These are phyloP conservation scores for Santalum album DNA, from an alignment of 164 flowering plant species.

Conservation along the genomic window DNA sequence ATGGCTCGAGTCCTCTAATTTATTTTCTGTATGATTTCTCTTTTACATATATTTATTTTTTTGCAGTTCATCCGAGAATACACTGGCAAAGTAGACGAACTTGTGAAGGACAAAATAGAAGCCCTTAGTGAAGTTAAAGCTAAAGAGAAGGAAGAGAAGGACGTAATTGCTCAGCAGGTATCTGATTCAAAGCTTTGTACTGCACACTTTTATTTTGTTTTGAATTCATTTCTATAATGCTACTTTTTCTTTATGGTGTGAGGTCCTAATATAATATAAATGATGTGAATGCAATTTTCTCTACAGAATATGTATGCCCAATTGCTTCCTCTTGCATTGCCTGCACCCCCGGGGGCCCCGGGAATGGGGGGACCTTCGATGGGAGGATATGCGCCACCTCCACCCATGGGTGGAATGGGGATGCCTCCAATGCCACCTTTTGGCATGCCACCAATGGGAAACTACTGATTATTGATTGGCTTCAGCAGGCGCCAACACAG, in stretches of 20 bases:
- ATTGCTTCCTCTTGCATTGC: conserved; percentile 93
- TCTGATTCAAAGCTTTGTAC: no score
- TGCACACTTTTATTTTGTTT: no score
- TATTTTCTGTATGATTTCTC: no score
- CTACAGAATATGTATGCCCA: conserved; percentile 99
- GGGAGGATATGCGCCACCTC: conserved; percentile 55
- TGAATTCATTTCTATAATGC: no score
- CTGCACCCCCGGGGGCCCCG: conserved; percentile 83
- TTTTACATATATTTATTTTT: not conserved
- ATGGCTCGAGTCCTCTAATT: no score
- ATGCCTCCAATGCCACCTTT: conserved; percentile 98
- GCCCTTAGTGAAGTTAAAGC: conserved; percentile 71
- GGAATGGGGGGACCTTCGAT: conserved; percentile 61
- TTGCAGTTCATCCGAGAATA: conserved; percentile 83
- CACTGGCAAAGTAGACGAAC: conserved; percentile 89
- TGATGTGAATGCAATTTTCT: not conserved
- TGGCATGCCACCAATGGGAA: conserved; percentile 96
- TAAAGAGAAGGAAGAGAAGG: conserved; percentile 94
- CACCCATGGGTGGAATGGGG: conserved; percentile 84
- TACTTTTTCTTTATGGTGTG: no score
- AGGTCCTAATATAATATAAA: no score
- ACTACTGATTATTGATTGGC: conserved; percentile 32
- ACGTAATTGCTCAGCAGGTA: conserved; percentile 91
- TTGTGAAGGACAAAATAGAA: conserved; percentile 80
- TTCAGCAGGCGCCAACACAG: no score